Evolutionary conservation across 768 basidiomycete species (phyloP), one percentile per base, ranked within the genome.

Genomic region (Kwoniella europaea): DNA sequence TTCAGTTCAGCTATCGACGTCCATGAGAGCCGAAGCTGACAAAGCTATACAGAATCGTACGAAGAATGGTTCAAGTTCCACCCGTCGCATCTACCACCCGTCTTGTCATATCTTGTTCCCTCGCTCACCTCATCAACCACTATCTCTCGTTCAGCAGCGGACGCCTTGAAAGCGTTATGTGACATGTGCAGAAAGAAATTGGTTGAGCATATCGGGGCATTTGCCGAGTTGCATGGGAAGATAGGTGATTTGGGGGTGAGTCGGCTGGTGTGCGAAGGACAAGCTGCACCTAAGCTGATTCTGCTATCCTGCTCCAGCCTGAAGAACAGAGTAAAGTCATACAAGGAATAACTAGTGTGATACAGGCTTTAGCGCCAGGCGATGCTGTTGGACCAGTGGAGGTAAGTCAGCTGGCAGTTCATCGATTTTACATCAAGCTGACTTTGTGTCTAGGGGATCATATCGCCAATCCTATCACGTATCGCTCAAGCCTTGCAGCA

Each of bases 291-390:
- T 27, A 1, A 20, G 69, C 71, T 76, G 56, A 76, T 53, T 4
- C 12, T 22, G 24, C 13, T 43, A 35, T 24, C 15, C 43, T 12
- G 35, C 20, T 71, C 24, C 60, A 79, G 79, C 76, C 84, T 4
- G 76, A 79, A 12, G 94, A 96, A 83, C 92, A 91, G 84, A 88
- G 89, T 74, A 97, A 95, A 83, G 92, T 97, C 0, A 85, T 97
- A 56, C 92, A 97, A 80, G 92, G 91, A 0, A 95, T 98, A 63
- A 90, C 93, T 1, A 96, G 94, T 72, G 93, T 98, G 3, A 91
- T 97, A 42, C 92, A 97, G 77, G 95, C 94, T 0, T 83, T 98
- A 60, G 90, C 92, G 0, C 90, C 92, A 0, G 85, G 85, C 53
- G 91, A 93, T 54, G 91, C 89, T 67, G 90, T 96, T 29, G 87